phyloP scores from a whole-genome alignment of 148 eudicot species.

The Silene latifolia region DNA sequence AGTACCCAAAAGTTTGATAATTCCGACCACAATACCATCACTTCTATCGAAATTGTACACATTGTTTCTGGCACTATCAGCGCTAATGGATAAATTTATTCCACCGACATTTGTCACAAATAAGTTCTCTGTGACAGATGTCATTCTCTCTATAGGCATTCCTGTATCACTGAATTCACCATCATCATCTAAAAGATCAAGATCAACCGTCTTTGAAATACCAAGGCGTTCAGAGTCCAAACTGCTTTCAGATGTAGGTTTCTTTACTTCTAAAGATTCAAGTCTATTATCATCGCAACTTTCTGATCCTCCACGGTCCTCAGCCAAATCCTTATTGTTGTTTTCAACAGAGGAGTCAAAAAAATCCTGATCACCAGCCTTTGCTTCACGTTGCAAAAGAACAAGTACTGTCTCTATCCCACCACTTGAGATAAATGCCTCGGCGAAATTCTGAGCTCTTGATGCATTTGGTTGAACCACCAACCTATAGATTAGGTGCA shows the following conservation, averaged over 20 bases:
- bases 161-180: constrained; percentile 29
- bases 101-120: constrained; percentile 80
- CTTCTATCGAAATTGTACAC: constrained; percentile 82
- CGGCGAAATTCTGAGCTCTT: constrained; percentile 83
- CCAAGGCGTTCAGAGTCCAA: constrained; percentile 30
- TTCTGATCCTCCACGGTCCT: constrained; percentile 27
- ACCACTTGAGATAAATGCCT: constrained; percentile 89
- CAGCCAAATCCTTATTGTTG: constrained; percentile 30
- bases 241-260: constrained; percentile 28
- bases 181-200: constrained; percentile 22
- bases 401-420: constrained; percentile 98
- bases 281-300: constrained; percentile 27
- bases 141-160: constrained; percentile 46
- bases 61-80: constrained; percentile 95
- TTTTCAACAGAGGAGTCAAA: constrained; percentile 39
- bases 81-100: constrained; percentile 79
- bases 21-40: constrained; percentile 81
- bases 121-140: constrained; percentile 56
- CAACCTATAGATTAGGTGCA: constrained; percentile 89
- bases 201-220: constrained; percentile 23
- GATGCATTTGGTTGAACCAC: constrained; percentile 93
- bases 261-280: constrained; percentile 39
- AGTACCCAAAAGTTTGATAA: constrained; percentile 77
- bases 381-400: constrained; percentile 87
- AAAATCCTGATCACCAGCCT: constrained; percentile 60